Conservation (phyloP, 345 rosid species). For the Eucalyptus curtisii region DNA sequence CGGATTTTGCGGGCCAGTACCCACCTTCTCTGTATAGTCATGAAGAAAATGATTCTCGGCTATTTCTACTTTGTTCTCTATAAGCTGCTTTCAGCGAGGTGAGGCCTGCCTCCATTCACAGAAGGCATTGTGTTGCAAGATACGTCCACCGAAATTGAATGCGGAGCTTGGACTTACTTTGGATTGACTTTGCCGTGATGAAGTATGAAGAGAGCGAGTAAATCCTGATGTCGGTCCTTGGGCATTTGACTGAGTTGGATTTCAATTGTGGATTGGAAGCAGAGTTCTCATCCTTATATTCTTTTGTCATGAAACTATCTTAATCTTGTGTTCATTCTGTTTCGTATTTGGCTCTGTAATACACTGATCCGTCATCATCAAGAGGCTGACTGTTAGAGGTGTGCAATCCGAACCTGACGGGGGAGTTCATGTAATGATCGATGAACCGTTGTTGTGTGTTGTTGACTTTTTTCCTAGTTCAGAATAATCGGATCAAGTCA, state of each 20-base stretch:
- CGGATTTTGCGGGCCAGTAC: neutral
- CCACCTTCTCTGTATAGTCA: neutral
- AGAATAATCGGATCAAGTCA: neutral
- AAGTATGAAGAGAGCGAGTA: neutral
- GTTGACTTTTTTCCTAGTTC: neutral
- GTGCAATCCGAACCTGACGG: neutral
- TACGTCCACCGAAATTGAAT: neutral
- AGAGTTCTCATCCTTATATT: neutral
- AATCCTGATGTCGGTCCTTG: neutral
- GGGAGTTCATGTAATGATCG: neutral
- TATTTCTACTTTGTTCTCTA: neutral
- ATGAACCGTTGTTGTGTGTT: neutral
- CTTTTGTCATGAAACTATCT: neutral
- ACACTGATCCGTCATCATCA: neutral
- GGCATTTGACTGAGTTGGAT: neutral
- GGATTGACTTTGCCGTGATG: neutral
- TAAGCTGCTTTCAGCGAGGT: neutral
- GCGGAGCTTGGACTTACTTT: neutral
- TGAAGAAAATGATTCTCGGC: neutral
- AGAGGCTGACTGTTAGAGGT: neutral
- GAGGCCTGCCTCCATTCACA: neutral
- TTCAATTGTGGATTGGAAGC: neutral
- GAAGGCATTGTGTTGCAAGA: neutral
- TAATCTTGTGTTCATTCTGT: neutral
- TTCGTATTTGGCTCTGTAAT: neutral